These are phyloP conservation scores for Ochetophila trinervis DNA, from an alignment of 306 rosid species.

Conservation along the genomic window DNA sequence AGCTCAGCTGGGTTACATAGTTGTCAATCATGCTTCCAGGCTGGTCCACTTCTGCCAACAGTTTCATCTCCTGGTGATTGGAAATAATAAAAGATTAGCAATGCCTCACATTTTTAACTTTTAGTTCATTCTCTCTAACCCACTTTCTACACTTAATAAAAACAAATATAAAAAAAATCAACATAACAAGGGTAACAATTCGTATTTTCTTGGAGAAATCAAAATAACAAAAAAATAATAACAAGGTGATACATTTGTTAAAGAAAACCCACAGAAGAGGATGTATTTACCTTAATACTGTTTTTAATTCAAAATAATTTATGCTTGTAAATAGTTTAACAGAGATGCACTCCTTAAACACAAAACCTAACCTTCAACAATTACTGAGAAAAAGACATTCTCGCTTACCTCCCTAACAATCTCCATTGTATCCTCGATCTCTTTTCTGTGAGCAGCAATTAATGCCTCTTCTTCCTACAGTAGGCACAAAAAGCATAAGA, in stretches of 20 bases:
- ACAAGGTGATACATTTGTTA: too few species aligned
- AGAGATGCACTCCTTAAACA: background rate
- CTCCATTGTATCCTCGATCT: slow-evolving; percentile 98
- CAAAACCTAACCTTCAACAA: background rate
- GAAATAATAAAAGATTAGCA: slow-evolving; percentile 14
- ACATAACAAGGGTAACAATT: too few species aligned
- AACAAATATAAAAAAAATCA: too few species aligned
- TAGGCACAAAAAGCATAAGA: slow-evolving; percentile 16
- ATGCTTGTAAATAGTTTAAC: too few species aligned
- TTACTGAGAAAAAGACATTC: background rate
- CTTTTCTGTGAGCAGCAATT: slow-evolving; percentile 94
- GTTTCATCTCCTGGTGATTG: slow-evolving; percentile 81
- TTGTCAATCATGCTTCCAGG: slow-evolving; percentile 92
- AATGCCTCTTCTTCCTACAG: slow-evolving; percentile 93
- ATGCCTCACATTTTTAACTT: too few species aligned
- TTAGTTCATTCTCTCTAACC: too few species aligned
- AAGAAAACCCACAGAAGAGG: too few species aligned
- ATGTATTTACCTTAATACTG: too few species aligned
- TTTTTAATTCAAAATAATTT: too few species aligned
- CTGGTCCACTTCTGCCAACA: slow-evolving; percentile 92
- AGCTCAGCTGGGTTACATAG: slow-evolving; percentile 81
- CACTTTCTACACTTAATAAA: too few species aligned
- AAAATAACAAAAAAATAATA: too few species aligned
- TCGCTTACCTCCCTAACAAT: slow-evolving; percentile 94
- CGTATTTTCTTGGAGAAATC: too few species aligned